These are phyloP conservation scores for Suaeda aralocaspica DNA, from an alignment of 148 eudicot genomes.

Conservation along the genomic window DNA sequence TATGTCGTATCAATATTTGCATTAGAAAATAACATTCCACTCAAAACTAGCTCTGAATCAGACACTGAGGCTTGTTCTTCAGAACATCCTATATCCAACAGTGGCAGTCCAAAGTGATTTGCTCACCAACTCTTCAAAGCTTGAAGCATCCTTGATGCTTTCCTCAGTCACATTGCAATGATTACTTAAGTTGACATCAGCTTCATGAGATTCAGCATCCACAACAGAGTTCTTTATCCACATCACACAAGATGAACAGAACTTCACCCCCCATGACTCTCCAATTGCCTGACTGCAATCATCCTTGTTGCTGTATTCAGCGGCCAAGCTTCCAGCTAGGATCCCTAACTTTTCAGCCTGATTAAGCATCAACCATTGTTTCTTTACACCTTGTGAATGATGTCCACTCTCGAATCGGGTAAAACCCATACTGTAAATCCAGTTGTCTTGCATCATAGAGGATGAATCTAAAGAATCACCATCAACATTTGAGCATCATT, in stretches of 20 bases:
- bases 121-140: slow-evolving; percentile 6
- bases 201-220: slow-evolving; percentile 8
- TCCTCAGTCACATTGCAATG: background rate
- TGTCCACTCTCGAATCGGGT: slow-evolving; percentile 4
- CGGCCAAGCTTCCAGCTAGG: slow-evolving; percentile 8
- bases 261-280: slow-evolving; percentile 13
- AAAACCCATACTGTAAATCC: slow-evolving; percentile 23
- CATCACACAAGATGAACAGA: slow-evolving; percentile 3
- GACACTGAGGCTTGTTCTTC: slow-evolving; percentile 18
- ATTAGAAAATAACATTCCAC: slow-evolving; percentile 11
- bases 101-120: slow-evolving; percentile 7
- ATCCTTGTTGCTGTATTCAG: slow-evolving; percentile 7
- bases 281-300: background rate
- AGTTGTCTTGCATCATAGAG: slow-evolving; percentile 26
- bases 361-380: background rate
- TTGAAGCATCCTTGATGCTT: background rate
- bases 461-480: slow-evolving; percentile 31
- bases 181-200: slow-evolving; percentile 16
- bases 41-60: slow-evolving; percentile 19
- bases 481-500: slow-evolving; percentile 17
- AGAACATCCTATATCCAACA: slow-evolving; percentile 17
- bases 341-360: slow-evolving; percentile 7
- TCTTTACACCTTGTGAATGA: slow-evolving; percentile 14
- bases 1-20: no score
- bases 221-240: slow-evolving; percentile 5